Evolutionary conservation across 208 protist species (phyloP), one percentile per base, ranked within the genome.

Genomic region (Trypanosoma platydactyli): DNA sequence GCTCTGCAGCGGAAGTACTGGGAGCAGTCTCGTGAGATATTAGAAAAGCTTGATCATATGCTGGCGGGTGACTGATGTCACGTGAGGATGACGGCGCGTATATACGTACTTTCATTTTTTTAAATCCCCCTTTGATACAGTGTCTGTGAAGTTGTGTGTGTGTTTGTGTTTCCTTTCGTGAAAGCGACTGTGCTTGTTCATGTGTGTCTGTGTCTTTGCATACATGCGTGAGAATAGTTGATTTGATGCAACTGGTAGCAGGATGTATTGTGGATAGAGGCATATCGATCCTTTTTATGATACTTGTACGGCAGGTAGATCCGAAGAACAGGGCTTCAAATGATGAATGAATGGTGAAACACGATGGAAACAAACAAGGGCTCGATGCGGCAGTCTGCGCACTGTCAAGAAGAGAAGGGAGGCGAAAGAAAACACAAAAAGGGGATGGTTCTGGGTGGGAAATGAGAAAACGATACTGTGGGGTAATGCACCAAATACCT

Each of bases 41-140:
- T 86, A 12, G 33, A 73, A n/a, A 76, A 86, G 40, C 67, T 86
- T 35, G 73, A 86, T 27, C 38, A 51, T 5, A 77, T 86, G 66
- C 57, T 85, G n/a, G 27, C 30, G 46, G 60, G 63, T 16, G 64
- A 71, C n/a, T 68, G 20, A 54, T 20, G 30, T 16, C 9, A 2
- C 1, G 5, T 42, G 1, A 46, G 41, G 5, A 40, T 53, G 35
- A 18, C 30, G 41, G 33, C 15, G 35, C 24, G 1, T 45, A 25
- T 49, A 57, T 38, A 38, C 9, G 9, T 38, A 38, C 9, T 11
- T 38, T 11, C 9, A 9, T 38, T 38, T 11, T 38, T 11, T 38
- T 9, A 9, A 9, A 3, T 9, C 9, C 33, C 9, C 3, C 9
- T 38, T 38, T 38, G 33, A 38, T 38, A 38, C 9, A 9, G 9